Conservation (phyloP, 1,139 yeast genomes). For the Pichia sp. region DNA sequence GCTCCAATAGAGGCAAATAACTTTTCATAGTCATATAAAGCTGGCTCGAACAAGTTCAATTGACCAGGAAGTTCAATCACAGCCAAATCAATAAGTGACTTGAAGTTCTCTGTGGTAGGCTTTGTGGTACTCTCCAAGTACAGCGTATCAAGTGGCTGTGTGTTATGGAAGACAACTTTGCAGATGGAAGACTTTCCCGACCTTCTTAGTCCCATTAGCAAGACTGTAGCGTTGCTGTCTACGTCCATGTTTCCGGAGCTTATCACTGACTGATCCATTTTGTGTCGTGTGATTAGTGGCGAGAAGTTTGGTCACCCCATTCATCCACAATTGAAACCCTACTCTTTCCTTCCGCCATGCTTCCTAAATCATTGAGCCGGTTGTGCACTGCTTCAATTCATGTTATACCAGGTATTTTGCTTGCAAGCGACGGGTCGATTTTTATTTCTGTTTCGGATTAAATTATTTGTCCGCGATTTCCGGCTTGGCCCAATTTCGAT, state of each 20-base stretch:
- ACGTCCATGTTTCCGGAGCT: constrained; percentile 11
- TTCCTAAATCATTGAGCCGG: background rate
- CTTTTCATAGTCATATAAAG: constrained; percentile 61
- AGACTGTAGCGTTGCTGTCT: constrained; percentile 61
- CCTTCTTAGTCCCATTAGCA: constrained; percentile 77
- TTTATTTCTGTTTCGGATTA: too few relatives aligned
- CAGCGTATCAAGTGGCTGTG: constrained; percentile 92
- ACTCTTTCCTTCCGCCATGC: background rate
- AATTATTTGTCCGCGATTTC: too few relatives aligned
- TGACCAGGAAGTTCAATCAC: constrained; percentile 98
- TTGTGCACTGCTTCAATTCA: too few relatives aligned
- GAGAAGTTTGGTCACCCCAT: too few relatives aligned
- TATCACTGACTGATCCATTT: constrained; percentile 8
- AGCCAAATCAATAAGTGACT: constrained; percentile 74
- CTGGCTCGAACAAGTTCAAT: constrained; percentile 78
- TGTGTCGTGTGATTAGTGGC: too few relatives aligned
- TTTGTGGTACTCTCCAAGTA: constrained; percentile 86
- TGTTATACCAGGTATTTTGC: background rate
- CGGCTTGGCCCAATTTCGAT: too few relatives aligned
- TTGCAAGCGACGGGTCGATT: background rate
- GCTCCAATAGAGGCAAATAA: constrained; percentile 86
- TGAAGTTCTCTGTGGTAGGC: constrained; percentile 69
- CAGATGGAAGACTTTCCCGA: constrained; percentile 86
- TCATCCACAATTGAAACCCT: background rate
- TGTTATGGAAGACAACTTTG: constrained; percentile 90